phyloP scores from a whole-genome alignment of 345 rosid genomes.

The Durio zibethinus region DNA sequence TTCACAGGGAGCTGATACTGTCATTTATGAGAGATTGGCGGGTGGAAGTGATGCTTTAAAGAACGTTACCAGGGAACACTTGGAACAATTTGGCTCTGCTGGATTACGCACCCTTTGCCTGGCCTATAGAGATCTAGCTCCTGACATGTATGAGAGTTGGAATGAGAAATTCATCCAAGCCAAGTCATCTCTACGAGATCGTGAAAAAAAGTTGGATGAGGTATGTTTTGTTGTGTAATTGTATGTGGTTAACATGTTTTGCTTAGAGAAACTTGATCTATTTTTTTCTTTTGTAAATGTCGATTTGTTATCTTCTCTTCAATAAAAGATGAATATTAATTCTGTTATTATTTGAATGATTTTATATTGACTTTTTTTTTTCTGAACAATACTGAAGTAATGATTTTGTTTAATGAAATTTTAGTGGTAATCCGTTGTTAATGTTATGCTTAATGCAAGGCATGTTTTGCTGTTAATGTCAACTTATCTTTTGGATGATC shows the following conservation, averaged over 20 bases:
- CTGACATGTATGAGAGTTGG: constrained; percentile 83
- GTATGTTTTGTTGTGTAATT: constrained; percentile 30
- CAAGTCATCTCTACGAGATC: constrained; percentile 88
- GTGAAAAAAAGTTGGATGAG: constrained; percentile 98
- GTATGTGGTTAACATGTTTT: background rate
- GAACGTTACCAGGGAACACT: constrained; percentile 76
- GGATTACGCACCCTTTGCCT: constrained; percentile 98
- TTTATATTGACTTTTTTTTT: background rate
- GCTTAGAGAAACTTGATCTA: background rate
- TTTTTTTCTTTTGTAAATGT: background rate
- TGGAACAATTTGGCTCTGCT: constrained; percentile 95
- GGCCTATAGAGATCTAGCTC: constrained; percentile 76
- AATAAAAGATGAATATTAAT: background rate
- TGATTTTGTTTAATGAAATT: background rate
- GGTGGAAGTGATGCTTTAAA: constrained; percentile 61
- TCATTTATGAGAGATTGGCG: constrained; percentile 85
- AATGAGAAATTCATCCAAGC: constrained; percentile 97
- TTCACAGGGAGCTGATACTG: constrained; percentile 96
- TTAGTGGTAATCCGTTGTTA: background rate
- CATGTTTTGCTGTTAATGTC: background rate
- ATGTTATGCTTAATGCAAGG: background rate
- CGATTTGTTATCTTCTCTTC: background rate
- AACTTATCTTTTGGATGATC: constrained; percentile 3
- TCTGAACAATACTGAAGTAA: background rate
- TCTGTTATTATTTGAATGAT: background rate